These are phyloP conservation scores for Scedosporium apiospermum DNA, from an alignment of 2,329 filamentous ascomycete genomes.

Conservation along the genomic window DNA sequence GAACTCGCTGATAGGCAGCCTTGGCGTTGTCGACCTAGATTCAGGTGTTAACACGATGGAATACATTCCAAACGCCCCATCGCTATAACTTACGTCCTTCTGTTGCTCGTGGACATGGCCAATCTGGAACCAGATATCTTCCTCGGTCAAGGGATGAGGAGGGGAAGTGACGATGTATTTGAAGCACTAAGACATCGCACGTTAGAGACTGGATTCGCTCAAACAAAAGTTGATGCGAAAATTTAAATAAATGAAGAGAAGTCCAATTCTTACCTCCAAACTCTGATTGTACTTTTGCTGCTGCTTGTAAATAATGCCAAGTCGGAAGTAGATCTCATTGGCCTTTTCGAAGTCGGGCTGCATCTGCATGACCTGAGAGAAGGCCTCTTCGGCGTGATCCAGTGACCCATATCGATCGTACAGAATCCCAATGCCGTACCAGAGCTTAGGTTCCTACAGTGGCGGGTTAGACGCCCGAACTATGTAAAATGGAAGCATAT, in stretches of 20 bases:
- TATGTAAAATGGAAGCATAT: not conserved
- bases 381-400: slow-evolving; percentile 95
- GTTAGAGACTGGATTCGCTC: not conserved
- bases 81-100: slow-evolving; percentile 70
- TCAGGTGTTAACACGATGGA: slow-evolving; percentile 15
- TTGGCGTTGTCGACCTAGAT: slow-evolving; percentile 87
- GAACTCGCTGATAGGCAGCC: slow-evolving; percentile 80
- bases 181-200: slow-evolving; percentile 62
- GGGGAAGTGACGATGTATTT: slow-evolving; percentile 95
- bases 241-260: slow-evolving; percentile 3
- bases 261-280: slow-evolving; percentile 59
- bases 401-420: slow-evolving; percentile 95
- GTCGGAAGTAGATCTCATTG: slow-evolving; percentile 96
- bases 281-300: slow-evolving; percentile 90
- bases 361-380: slow-evolving; percentile 98
- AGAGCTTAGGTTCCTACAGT: slow-evolving; percentile 79
- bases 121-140: slow-evolving; percentile 99
- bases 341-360: slow-evolving; percentile 96
- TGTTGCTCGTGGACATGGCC: slow-evolving; percentile 98
- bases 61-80: too few relatives aligned
- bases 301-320: slow-evolving; percentile 99
- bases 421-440: slow-evolving; percentile 97
- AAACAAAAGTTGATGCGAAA: not conserved
- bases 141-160: slow-evolving; percentile 83
- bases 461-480: not conserved